A percentile compares a stretch with the other conserved stretches of the same genome.
Evolutionary conservation across 148 eudicot genomes (phyloP).

Genomic region (Hydrangea macrophylla): DNA sequence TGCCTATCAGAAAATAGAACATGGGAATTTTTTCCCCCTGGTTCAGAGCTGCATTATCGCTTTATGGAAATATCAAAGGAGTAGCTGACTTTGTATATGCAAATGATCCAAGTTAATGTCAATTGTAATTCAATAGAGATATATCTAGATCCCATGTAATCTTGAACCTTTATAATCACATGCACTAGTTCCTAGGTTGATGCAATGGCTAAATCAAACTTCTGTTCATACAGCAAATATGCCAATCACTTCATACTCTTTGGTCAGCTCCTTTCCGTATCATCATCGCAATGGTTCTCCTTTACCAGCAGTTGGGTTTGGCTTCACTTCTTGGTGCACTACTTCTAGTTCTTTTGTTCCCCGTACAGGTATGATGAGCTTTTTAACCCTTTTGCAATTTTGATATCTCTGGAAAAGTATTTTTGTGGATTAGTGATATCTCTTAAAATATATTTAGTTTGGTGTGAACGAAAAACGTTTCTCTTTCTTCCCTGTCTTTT

Average conservation of each 20-base stretch:
- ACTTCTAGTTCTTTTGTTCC: constrained; percentile 72
- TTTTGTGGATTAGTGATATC: not conserved
- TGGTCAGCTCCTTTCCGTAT: constrained; percentile 99
- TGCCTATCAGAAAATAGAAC: too few relatives aligned
- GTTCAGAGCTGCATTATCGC: too few relatives aligned
- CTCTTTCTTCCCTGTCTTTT: not conserved
- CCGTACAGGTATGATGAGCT: constrained; percentile 61
- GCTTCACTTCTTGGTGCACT: constrained; percentile 86
- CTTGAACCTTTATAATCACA: not conserved
- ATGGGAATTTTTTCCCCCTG: too few relatives aligned
- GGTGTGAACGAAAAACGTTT: too few relatives aligned
- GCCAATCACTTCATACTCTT: constrained; percentile 83
- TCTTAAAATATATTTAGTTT: too few relatives aligned
- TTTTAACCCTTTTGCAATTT: not conserved
- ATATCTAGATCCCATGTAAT: not conserved
- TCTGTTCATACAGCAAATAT: constrained; percentile 65
- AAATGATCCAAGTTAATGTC: too few relatives aligned
- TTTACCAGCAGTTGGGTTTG: constrained; percentile 76
- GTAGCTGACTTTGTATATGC: too few relatives aligned
- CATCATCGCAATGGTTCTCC: constrained; percentile 67
- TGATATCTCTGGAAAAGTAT: not conserved
- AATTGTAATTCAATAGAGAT: not conserved
- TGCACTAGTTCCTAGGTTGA: constrained; percentile 11
- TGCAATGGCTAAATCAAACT: not conserved
- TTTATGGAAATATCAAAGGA: too few relatives aligned